These are phyloP conservation scores for Nicotiana rustica DNA, from an alignment of 305 asterid genomes.

Conservation along the genomic window DNA sequence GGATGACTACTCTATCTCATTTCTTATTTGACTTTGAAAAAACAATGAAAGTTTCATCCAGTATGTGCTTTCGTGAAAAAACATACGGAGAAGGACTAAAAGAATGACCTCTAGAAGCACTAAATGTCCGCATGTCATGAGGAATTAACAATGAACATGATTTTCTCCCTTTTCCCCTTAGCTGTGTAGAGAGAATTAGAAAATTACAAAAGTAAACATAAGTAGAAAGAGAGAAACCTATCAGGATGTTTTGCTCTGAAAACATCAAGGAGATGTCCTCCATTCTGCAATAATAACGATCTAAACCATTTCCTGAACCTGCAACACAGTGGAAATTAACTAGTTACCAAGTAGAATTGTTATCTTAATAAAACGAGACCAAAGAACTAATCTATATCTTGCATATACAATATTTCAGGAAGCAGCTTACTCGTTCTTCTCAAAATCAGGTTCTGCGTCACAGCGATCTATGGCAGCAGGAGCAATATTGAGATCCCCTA, in stretches of 20 bases:
- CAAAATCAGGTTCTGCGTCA: conserved; percentile 91
- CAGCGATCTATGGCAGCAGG: conserved; percentile 86
- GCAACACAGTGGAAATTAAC: conserved; percentile 36
- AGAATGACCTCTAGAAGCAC: conserved; percentile 7
- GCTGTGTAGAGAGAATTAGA: conserved; percentile 7
- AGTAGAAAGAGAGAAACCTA: conserved; percentile 59
- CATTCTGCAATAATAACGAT: conserved; percentile 75
- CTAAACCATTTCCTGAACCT: conserved; percentile 96
- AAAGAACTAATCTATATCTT: conserved; percentile 5
- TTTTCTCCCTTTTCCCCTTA: conserved; percentile 25
- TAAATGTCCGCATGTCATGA: not conserved
- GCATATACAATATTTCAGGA: conserved; percentile 20
- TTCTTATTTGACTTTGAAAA: not conserved
- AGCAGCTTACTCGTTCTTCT: conserved; percentile 77
- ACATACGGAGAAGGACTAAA: not conserved
- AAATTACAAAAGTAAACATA: conserved; percentile 28
- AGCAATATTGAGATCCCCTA: conserved; percentile 95
- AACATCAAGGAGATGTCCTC: conserved; percentile 74
- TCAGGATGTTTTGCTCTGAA: conserved; percentile 84
- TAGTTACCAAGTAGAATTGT: not conserved
- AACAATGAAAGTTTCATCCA: not conserved
- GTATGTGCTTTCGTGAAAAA: not conserved
- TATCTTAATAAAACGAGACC: not conserved
- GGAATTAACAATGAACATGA: not conserved
- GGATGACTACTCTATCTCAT: conserved; percentile 16